Evolutionary conservation across 257 asterid species (phyloP).

Genomic region (Plantago major): DNA sequence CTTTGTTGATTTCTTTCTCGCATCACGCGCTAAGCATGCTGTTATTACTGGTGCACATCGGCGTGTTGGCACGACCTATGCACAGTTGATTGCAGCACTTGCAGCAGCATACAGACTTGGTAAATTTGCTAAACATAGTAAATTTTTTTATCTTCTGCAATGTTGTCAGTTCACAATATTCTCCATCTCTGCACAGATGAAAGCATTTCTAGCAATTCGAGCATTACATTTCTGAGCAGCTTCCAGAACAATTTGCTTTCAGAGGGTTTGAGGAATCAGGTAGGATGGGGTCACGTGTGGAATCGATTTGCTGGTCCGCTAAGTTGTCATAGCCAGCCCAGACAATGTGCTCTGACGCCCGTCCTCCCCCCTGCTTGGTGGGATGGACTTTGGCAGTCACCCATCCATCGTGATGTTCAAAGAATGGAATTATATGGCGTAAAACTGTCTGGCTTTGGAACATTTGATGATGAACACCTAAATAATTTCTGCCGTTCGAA

Average conservation of each 20-base stretch:
- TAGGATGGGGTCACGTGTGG: slow-evolving; percentile 98
- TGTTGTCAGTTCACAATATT: slow-evolving; percentile 3
- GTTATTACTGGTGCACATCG: slow-evolving; percentile 87
- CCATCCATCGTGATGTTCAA: slow-evolving; percentile 65
- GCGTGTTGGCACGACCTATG: slow-evolving; percentile 92
- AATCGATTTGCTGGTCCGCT: slow-evolving; percentile 83
- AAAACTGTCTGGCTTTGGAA: slow-evolving; percentile 64
- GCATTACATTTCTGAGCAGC: slow-evolving; percentile 71
- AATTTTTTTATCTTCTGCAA: slow-evolving; percentile 1
- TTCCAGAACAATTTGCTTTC: slow-evolving; percentile 70
- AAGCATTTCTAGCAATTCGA: slow-evolving; percentile 30
- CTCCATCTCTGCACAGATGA: slow-evolving; percentile 39
- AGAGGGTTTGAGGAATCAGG: slow-evolving; percentile 69
- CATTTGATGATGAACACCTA: slow-evolving; percentile 44
- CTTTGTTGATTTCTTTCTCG: slow-evolving; percentile 92
- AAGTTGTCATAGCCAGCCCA: slow-evolving; percentile 62
- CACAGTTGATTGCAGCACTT: slow-evolving; percentile 83
- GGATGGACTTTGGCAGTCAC: slow-evolving; percentile 98
- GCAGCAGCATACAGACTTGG: slow-evolving; percentile 85
- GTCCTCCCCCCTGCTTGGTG: slow-evolving; percentile 95
- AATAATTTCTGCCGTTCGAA: slow-evolving; percentile 43
- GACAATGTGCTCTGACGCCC: slow-evolving; percentile 86
- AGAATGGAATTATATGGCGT: slow-evolving; percentile 82
- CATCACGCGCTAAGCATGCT: slow-evolving; percentile 78
- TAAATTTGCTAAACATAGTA: slow-evolving; percentile 23